A percentile compares a stretch with the other conserved stretches of the same genome.
These are phyloP conservation scores for Candida qinlingensis DNA, from an alignment of 805 yeast species.

Conservation along the genomic window DNA sequence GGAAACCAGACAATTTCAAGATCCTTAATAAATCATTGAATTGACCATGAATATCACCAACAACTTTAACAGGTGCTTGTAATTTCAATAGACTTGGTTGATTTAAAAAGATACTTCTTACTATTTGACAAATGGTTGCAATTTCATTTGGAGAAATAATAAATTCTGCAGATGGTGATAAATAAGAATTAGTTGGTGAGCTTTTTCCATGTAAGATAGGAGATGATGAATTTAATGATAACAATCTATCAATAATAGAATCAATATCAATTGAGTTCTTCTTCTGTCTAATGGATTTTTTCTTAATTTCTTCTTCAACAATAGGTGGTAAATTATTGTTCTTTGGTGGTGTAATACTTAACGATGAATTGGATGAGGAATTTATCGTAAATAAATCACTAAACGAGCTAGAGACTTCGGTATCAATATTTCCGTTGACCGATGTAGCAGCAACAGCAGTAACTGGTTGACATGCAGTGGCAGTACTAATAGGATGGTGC, in stretches of 20 bases:
- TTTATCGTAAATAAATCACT: constrained; percentile 24
- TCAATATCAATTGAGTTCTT: constrained; percentile 45
- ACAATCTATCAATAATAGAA: constrained; percentile 53
- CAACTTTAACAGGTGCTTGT: constrained; percentile 72
- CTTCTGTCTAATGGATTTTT: constrained; percentile 1
- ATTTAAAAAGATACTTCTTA: constrained; percentile 80
- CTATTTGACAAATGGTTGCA: constrained; percentile 74
- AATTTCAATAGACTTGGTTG: constrained; percentile 89
- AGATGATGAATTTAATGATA: constrained; percentile 27
- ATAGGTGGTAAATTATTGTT: constrained; percentile 19
- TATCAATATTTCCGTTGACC: constrained; percentile 8
- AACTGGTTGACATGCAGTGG: constrained; percentile 1
- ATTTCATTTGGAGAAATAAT: constrained; percentile 47
- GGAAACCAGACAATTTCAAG: constrained; percentile 94
- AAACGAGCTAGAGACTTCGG: constrained; percentile 24
- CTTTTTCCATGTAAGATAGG: constrained; percentile 12
- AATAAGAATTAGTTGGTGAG: constrained; percentile 10
- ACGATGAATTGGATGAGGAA: constrained; percentile 18
- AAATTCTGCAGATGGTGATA: constrained; percentile 14
- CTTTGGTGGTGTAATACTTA: constrained; percentile 22
- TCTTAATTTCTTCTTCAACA: constrained; percentile 15
- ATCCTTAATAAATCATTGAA: constrained; percentile 85
- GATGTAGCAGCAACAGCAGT: constrained; percentile 1
- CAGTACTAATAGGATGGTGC: neutral
- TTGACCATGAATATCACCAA: constrained; percentile 96